Evolutionary conservation across 805 yeast genomes (phyloP).

Genomic region (Cyberlindnera samutprakarnensis): DNA sequence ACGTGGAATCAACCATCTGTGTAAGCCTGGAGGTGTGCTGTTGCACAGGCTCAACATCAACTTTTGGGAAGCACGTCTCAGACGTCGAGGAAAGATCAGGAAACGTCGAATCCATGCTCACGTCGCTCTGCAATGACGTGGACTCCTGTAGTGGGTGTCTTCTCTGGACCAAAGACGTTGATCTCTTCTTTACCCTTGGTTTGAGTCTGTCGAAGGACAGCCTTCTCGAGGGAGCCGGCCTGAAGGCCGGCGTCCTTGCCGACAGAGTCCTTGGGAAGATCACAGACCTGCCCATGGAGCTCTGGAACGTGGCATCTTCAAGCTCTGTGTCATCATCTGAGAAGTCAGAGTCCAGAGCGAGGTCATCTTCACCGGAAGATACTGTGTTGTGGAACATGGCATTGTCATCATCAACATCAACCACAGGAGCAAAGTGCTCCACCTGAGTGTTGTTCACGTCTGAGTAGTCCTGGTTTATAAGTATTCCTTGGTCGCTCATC

Average conservation of each 20-base stretch:
- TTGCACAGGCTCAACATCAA: background rate
- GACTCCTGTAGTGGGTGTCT: background rate
- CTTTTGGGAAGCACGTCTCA: slow-evolving; percentile 7
- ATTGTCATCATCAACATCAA: slow-evolving; percentile 10
- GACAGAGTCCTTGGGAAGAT: background rate
- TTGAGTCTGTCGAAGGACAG: slow-evolving; percentile 16
- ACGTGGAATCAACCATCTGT: slow-evolving; percentile 33
- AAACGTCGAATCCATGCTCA: background rate
- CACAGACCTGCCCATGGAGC: slow-evolving; percentile 12
- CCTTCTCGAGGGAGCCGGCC: slow-evolving; percentile 12
- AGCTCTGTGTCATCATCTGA: slow-evolving; percentile 33
- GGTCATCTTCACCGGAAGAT: slow-evolving; percentile 25
- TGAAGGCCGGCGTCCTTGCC: slow-evolving; percentile 7
- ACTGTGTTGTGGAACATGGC: slow-evolving; percentile 15
- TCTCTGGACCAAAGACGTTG: slow-evolving; percentile 10
- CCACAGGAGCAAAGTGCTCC: slow-evolving; percentile 11
- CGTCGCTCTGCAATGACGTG: background rate
- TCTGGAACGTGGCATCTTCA: slow-evolving; percentile 32
- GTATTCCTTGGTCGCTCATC: slow-evolving; percentile 13
- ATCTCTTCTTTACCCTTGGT: slow-evolving; percentile 10
- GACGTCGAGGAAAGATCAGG: background rate
- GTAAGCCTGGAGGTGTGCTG: slow-evolving; percentile 31
- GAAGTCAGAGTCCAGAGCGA: slow-evolving; percentile 25
- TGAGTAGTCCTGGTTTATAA: slow-evolving; percentile 18
- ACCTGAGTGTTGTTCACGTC: slow-evolving; percentile 18